Conservation (phyloP, 2,329 filamentous ascomycete genomes). For the Trichothecium roseum region DNA sequence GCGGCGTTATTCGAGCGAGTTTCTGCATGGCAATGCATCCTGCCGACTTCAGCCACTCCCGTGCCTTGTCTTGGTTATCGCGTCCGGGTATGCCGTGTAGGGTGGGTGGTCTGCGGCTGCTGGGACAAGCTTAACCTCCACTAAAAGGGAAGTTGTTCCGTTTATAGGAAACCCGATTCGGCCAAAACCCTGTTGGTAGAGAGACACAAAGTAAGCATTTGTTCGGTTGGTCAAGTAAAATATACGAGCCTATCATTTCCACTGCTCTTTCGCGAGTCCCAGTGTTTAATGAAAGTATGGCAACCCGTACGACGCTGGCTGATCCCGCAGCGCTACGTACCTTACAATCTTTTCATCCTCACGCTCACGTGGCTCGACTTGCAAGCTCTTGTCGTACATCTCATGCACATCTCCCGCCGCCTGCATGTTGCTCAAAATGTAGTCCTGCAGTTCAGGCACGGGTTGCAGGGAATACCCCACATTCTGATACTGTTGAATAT, state of each 20-base stretch:
- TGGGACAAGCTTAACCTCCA: too few species aligned
- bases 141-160: background rate
- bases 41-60: too few species aligned
- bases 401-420: slow-evolving; percentile 92
- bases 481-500: slow-evolving; percentile 98
- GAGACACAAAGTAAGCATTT: slow-evolving; percentile 4
- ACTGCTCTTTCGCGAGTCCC: background rate
- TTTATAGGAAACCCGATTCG: slow-evolving; percentile 50
- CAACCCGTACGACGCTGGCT: slow-evolving; percentile 11
- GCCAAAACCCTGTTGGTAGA: slow-evolving; percentile 40
- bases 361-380: slow-evolving; percentile 86
- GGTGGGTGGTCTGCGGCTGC: too few species aligned
- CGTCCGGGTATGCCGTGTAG: too few species aligned
- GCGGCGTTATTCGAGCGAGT: too few species aligned
- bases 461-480: slow-evolving; percentile 88
- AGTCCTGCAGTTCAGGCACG: slow-evolving; percentile 88
- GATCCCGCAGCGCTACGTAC: slow-evolving; percentile 43
- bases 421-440: slow-evolving; percentile 94
- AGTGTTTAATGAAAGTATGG: slow-evolving; percentile 11
- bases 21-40: too few species aligned
- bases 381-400: slow-evolving; percentile 97
- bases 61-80: too few species aligned
- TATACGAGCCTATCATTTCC: background rate
- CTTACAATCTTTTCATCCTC: slow-evolving; percentile 99
- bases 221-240: background rate